Evolutionary conservation across 441 rosid genomes (phyloP).

Genomic region (Euphorbia celastroides): DNA sequence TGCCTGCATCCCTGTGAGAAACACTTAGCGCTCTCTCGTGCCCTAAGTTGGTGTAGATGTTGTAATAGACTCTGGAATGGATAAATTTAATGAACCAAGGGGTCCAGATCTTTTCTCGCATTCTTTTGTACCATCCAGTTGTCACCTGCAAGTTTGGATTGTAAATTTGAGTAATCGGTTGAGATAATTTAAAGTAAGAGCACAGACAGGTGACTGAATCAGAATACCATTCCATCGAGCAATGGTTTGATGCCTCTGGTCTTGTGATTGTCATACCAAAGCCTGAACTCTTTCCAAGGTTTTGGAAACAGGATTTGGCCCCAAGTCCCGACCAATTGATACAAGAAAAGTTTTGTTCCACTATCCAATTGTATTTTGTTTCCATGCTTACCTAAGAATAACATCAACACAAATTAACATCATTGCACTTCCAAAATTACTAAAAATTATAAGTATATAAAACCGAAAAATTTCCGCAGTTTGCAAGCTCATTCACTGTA

Average conservation of each 20-base stretch:
- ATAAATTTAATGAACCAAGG: conserved; percentile 96
- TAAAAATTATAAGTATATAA: too few relatives aligned
- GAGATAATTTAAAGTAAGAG: background rate
- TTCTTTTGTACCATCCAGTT: conserved; percentile 85
- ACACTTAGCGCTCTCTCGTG: conserved; percentile 74
- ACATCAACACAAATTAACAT: background rate
- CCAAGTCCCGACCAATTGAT: conserved; percentile 94
- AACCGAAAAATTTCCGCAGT: too few relatives aligned
- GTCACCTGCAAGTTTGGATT: conserved; percentile 50
- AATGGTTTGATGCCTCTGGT: conserved; percentile 67
- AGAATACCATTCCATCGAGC: conserved; percentile 86
- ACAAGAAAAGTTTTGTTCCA: conserved; percentile 57
- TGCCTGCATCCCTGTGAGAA: conserved; percentile 92
- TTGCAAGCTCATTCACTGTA: too few relatives aligned
- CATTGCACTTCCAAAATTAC: conserved; percentile 67
- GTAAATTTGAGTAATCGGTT: conserved; percentile 11
- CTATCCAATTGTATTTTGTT: conserved; percentile 53
- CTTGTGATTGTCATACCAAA: conserved; percentile 87
- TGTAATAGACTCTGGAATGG: conserved; percentile 72
- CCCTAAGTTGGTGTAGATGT: conserved; percentile 65
- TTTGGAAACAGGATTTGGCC: conserved; percentile 95
- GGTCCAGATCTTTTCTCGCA: conserved; percentile 93
- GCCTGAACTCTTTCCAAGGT: conserved; percentile 94
- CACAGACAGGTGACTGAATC: background rate
- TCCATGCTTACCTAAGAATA: conserved; percentile 72